Conservation (phyloP, 192 early-diverging fungal genomes). For the Mortierella hygrophila region DNA sequence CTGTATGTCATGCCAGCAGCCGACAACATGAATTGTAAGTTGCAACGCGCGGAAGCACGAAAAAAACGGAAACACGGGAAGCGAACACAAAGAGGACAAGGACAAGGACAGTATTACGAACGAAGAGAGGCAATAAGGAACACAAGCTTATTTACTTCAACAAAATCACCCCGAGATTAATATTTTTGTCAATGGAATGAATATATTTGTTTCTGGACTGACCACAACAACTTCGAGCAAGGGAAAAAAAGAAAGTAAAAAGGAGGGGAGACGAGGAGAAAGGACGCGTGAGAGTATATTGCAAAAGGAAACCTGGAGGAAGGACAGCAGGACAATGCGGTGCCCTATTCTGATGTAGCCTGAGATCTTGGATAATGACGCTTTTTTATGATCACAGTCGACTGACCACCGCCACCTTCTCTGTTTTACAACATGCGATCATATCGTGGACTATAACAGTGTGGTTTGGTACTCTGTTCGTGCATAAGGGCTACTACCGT, state of each 20-base stretch:
- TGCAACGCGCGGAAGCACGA: background rate
- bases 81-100: background rate
- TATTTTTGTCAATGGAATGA: background rate
- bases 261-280: background rate
- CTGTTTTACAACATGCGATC: constrained; percentile 7
- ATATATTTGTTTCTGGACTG: constrained; percentile 1
- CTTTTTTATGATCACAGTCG: background rate
- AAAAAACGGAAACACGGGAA: background rate
- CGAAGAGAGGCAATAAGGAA: background rate
- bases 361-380: background rate
- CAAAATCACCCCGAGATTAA: background rate
- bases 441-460: constrained; percentile 56
- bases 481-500: constrained; percentile 92
- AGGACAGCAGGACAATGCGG: background rate
- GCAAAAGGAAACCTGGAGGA: background rate
- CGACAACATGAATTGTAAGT: constrained; percentile 72
- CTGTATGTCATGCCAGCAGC: constrained; percentile 89
- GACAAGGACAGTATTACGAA: background rate
- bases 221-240: background rate
- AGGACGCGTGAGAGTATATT: background rate
- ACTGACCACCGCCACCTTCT: constrained; percentile 1
- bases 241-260: background rate
- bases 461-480: constrained; percentile 90
- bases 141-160: background rate
- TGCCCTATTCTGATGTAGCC: background rate